Conservation (phyloP, 2,329 filamentous ascomycete genomes). For the Atkinsonella hypoxylon region DNA sequence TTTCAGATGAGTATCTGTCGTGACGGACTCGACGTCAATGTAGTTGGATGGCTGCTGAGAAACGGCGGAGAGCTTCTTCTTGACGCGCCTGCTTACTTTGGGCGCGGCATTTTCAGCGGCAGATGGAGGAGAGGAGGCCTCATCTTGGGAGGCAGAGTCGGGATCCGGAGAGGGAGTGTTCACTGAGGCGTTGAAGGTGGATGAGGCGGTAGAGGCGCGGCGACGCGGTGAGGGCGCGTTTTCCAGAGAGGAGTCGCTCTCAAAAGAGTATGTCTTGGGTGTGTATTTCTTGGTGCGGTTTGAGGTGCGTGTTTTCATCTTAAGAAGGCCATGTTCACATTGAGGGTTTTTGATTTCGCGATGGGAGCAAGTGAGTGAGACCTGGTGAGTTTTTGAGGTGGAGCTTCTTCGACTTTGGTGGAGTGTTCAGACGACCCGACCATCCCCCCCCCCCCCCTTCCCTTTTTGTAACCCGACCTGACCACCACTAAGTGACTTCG, state of each 20-base stretch:
- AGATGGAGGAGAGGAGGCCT: background rate
- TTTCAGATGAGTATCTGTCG: conserved; percentile 19
- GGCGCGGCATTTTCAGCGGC: background rate
- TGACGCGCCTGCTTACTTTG: background rate
- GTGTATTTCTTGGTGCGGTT: conserved; percentile 24
- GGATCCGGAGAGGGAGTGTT: conserved; percentile 15
- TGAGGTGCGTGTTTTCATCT: conserved; percentile 26
- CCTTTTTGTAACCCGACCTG: too few relatives aligned
- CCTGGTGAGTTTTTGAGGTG: conserved; percentile 1
- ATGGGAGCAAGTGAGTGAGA: background rate
- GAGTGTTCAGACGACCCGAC: too few relatives aligned
- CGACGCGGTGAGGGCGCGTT: conserved; percentile 2
- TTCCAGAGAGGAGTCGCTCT: conserved; percentile 10
- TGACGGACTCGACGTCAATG: conserved; percentile 22
- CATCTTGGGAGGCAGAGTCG: conserved; percentile 19
- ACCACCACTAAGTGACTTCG: too few relatives aligned
- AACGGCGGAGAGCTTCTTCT: background rate
- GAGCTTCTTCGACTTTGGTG: background rate
- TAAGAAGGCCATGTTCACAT: conserved; percentile 2
- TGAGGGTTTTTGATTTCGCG: background rate
- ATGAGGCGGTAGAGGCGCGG: conserved; percentile 7
- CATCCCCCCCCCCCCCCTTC: too few relatives aligned
- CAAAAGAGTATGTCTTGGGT: conserved; percentile 23
- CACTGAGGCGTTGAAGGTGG: conserved; percentile 16
- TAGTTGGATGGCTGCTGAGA: conserved; percentile 9